Conservation (phyloP, 2,329 filamentous ascomycete genomes). For the Penicillium sp. region DNA sequence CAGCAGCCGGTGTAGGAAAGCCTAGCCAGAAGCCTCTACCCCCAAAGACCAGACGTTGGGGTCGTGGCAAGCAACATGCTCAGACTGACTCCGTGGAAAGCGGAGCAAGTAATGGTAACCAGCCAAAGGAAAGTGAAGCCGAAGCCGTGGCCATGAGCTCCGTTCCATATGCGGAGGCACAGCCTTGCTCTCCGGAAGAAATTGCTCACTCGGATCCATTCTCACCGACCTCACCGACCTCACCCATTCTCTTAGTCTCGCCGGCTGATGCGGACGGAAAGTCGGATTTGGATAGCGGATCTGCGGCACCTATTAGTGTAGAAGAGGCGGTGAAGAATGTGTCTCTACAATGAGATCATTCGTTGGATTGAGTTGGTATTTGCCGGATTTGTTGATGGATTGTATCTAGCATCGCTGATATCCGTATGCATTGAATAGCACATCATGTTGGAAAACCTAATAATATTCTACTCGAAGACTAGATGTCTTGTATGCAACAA, state of each 20-base stretch:
- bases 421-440: neutral
- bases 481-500: too few species aligned
- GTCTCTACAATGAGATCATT: conserved; percentile 23
- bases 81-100: conserved; percentile 31
- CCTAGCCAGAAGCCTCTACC: conserved; percentile 43
- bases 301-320: conserved; percentile 30
- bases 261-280: conserved; percentile 7
- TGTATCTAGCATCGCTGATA: neutral
- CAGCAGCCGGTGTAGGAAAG: conserved; percentile 17
- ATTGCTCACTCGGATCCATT: conserved; percentile 20
- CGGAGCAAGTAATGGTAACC: conserved; percentile 19
- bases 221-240: conserved; percentile 26
- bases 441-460: neutral
- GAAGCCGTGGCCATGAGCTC: conserved; percentile 12
- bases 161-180: neutral
- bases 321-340: conserved; percentile 42
- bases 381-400: neutral
- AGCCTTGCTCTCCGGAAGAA: conserved; percentile 1
- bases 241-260: conserved; percentile 23
- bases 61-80: conserved; percentile 32
- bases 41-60: conserved; percentile 48
- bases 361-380: conserved; percentile 1
- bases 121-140: conserved; percentile 17
- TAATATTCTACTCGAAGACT: too few species aligned
- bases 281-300: neutral